Conservation (phyloP, 2,329 filamentous ascomycete species). For the Aspergillus quadrilineatus region DNA sequence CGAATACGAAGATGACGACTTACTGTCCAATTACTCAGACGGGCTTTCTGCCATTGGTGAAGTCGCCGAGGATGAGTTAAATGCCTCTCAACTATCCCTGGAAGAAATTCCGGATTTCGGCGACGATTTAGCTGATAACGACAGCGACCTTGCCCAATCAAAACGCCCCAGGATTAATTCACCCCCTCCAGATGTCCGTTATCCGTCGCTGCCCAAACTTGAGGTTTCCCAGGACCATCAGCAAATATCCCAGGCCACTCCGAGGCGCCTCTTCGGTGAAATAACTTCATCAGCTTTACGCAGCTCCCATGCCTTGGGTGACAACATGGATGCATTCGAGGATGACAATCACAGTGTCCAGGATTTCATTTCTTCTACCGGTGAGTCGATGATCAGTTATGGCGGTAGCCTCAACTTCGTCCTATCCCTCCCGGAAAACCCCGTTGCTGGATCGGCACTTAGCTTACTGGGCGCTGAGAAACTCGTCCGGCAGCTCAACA, state of each 20-base stretch:
- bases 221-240: constrained; percentile 35
- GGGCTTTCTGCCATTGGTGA: constrained; percentile 40
- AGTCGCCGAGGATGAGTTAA: constrained; percentile 42
- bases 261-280: constrained; percentile 60
- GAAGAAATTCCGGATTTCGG: constrained; percentile 44
- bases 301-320: constrained; percentile 51
- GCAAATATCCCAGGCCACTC: constrained; percentile 25
- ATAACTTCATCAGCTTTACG: constrained; percentile 56
- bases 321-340: constrained; percentile 29
- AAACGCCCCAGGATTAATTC: constrained; percentile 38
- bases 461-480: constrained; percentile 51
- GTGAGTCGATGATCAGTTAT: constrained; percentile 41
- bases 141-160: constrained; percentile 34
- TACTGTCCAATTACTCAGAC: constrained; percentile 50
- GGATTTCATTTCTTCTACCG: constrained; percentile 41
- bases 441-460: constrained; percentile 40
- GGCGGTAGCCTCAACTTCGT: constrained; percentile 39
- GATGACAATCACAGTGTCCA: constrained; percentile 37
- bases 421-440: constrained; percentile 37
- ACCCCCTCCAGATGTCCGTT: constrained; percentile 35
- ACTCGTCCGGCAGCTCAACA: constrained; percentile 48
- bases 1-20: constrained; percentile 63
- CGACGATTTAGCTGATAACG: constrained; percentile 34
- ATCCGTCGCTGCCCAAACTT: constrained; percentile 45
- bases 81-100: constrained; percentile 65